Evolutionary conservation across 192 early-diverging fungal genomes (phyloP).

Genomic region (Entomortierella parvispora): DNA sequence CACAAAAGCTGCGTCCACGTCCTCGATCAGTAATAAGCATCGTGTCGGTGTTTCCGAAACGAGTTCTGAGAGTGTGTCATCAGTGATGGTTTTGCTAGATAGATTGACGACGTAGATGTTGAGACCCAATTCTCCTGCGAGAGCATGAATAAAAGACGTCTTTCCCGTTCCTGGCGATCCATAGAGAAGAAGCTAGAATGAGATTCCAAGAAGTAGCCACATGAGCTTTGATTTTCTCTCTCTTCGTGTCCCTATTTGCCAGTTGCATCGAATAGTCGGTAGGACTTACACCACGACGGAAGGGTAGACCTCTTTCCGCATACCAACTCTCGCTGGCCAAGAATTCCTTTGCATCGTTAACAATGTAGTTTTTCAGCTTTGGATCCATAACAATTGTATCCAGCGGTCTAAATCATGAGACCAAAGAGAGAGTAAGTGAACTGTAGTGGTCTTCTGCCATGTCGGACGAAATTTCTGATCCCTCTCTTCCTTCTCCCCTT

Average conservation of each 20-base stretch:
- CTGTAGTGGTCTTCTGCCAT: no score
- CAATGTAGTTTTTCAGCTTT: constrained; percentile 55
- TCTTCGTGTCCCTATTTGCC: no score
- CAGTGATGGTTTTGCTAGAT: constrained; percentile 70
- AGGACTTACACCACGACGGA: constrained; percentile 63
- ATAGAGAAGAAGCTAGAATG: constrained; percentile 63
- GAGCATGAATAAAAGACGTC: constrained; percentile 71
- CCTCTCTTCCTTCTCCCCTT: no score
- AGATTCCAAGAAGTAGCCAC: not conserved
- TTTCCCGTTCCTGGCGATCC: constrained; percentile 81
- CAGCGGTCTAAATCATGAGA: constrained; percentile 46
- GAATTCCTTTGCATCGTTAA: constrained; percentile 62
- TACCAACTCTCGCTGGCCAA: constrained; percentile 69
- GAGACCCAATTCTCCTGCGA: constrained; percentile 77
- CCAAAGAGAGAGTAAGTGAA: not conserved
- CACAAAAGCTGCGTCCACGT: constrained; percentile 80
- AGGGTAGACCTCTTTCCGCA: constrained; percentile 67
- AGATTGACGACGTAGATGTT: constrained; percentile 82
- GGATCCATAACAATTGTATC: constrained; percentile 65
- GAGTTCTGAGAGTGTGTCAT: constrained; percentile 63
- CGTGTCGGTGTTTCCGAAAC: constrained; percentile 62
- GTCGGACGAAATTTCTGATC: no score
- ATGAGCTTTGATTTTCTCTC: not conserved
- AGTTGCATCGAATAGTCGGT: no score
- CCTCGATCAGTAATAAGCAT: constrained; percentile 76